Conservation (phyloP, 169 alveolate genomes). For the Plasmodium gonderi region DNA sequence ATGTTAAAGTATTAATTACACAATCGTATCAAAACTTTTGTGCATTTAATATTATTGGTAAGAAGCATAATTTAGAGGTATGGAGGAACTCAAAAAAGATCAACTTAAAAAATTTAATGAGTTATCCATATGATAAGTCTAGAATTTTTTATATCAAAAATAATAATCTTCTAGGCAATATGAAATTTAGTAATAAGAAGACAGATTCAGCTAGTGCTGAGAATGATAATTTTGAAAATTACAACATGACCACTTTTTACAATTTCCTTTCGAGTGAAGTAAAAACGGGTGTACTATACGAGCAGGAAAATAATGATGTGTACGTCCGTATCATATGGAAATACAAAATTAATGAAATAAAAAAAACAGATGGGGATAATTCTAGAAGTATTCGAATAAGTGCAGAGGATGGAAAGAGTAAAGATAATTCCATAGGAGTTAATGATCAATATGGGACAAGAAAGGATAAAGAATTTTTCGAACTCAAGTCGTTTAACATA, state of each 20-base stretch:
- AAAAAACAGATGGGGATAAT: not conserved
- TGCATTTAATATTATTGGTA: constrained; percentile 71
- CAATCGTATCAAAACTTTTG: constrained; percentile 72
- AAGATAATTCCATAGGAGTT: constrained; percentile 1
- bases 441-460: not conserved
- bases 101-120: constrained; percentile 20
- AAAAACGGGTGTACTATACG: constrained; percentile 47
- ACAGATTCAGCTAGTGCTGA: not conserved
- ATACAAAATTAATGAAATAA: constrained; percentile 22
- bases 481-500: constrained; percentile 62
- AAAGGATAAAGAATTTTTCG: not conserved
- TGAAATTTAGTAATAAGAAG: not conserved
- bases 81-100: constrained; percentile 63
- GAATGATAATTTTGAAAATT: not conserved
- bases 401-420: not conserved
- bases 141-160: constrained; percentile 45
- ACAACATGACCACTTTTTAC: constrained; percentile 18
- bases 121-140: constrained; percentile 47
- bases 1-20: constrained; percentile 65
- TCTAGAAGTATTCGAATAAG: not conserved
- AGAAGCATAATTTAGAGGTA: constrained; percentile 59
- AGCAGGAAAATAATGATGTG: constrained; percentile 68
- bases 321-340: constrained; percentile 62
- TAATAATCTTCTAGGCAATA: constrained; percentile 7
- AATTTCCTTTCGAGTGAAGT: constrained; percentile 59